phyloP scores from a whole-genome alignment of 306 rosid species.

The Rubus parviflorus region DNA sequence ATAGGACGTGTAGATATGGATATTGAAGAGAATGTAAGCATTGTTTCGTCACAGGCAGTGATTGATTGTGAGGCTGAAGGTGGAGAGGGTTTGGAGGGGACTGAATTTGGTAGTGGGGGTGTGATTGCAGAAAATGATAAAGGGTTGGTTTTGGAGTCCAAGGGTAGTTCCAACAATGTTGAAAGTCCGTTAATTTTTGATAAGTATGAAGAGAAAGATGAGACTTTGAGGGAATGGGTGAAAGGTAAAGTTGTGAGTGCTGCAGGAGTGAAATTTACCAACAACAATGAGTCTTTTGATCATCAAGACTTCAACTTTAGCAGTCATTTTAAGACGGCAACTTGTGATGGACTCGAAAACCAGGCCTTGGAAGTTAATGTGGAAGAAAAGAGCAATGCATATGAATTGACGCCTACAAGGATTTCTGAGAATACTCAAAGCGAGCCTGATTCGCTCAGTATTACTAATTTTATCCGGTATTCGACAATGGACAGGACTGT shows the following conservation, averaged over 20 bases:
- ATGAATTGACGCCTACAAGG: slow-evolving; percentile 22
- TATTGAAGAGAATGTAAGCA: slow-evolving; percentile 13
- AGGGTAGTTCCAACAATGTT: slow-evolving; percentile 16
- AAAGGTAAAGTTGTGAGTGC: slow-evolving; percentile 14
- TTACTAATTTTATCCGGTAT: neutral
- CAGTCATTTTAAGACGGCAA: slow-evolving; percentile 1
- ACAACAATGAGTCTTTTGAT: slow-evolving; percentile 19
- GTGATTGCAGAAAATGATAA: slow-evolving; percentile 14
- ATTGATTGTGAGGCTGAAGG: neutral
- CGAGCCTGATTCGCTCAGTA: neutral
- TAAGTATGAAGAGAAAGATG: slow-evolving; percentile 6
- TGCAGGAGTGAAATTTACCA: slow-evolving; percentile 16
- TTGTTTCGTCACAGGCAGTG: neutral
- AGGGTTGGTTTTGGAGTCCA: slow-evolving; percentile 28
- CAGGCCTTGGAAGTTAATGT: slow-evolving; percentile 24
- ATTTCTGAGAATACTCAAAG: neutral
- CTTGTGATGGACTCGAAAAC: slow-evolving; percentile 26
- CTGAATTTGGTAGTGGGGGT: neutral
- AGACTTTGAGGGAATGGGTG: slow-evolving; percentile 7
- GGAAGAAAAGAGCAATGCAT: slow-evolving; percentile 27
- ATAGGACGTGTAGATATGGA: slow-evolving; percentile 21
- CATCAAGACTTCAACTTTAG: slow-evolving; percentile 11
- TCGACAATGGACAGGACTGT: slow-evolving; percentile 21
- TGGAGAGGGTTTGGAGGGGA: slow-evolving; percentile 16
- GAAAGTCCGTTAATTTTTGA: neutral